These are phyloP conservation scores for Aurifilum marmelostoma DNA, from an alignment of 2,329 filamentous ascomycete species.

Conservation along the genomic window DNA sequence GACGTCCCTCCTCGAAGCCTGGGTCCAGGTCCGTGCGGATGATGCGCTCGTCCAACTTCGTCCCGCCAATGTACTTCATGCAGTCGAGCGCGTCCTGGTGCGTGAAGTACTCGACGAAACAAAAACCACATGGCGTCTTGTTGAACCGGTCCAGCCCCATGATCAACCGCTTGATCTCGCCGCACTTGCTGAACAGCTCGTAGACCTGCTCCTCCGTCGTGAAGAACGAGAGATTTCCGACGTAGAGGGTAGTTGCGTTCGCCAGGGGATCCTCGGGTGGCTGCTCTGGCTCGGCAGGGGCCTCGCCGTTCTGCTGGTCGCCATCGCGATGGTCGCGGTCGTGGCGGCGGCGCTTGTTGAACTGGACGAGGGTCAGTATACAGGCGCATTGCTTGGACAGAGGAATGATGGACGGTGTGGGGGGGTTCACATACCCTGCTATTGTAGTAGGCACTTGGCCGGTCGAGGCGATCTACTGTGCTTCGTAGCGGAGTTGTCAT, in stretches of 20 bases:
- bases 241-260: slow-evolving; percentile 92
- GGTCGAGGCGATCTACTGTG: slow-evolving; percentile 91
- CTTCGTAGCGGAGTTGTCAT: slow-evolving; percentile 57
- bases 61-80: slow-evolving; percentile 97
- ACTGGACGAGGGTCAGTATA: slow-evolving; percentile 30
- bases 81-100: slow-evolving; percentile 97
- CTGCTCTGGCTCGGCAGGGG: slow-evolving; percentile 51
- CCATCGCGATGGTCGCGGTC: slow-evolving; percentile 62
- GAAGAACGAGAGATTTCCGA: slow-evolving; percentile 98
- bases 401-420: slow-evolving; percentile 28
- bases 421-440: slow-evolving; percentile 68
- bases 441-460: slow-evolving; percentile 90
- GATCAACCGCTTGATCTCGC: slow-evolving; percentile 95
- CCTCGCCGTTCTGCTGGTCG: slow-evolving; percentile 56
- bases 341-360: slow-evolving; percentile 73
- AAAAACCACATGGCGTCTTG: slow-evolving; percentile 98
- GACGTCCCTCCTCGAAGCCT: slow-evolving; percentile 91
- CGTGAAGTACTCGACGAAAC: slow-evolving; percentile 99
- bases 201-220: slow-evolving; percentile 99
- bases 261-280: slow-evolving; percentile 75
- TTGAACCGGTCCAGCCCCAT: slow-evolving; percentile 97
- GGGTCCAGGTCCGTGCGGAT: slow-evolving; percentile 95
- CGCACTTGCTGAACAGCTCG: slow-evolving; percentile 93
- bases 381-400: slow-evolving; percentile 13
- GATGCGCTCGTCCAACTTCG: slow-evolving; percentile 95